A percentile compares a stretch with the other conserved stretches of the same genome.
These are phyloP conservation scores for Aspergillus sp. DNA, from an alignment of 2,329 filamentous ascomycete species.

Conservation along the genomic window DNA sequence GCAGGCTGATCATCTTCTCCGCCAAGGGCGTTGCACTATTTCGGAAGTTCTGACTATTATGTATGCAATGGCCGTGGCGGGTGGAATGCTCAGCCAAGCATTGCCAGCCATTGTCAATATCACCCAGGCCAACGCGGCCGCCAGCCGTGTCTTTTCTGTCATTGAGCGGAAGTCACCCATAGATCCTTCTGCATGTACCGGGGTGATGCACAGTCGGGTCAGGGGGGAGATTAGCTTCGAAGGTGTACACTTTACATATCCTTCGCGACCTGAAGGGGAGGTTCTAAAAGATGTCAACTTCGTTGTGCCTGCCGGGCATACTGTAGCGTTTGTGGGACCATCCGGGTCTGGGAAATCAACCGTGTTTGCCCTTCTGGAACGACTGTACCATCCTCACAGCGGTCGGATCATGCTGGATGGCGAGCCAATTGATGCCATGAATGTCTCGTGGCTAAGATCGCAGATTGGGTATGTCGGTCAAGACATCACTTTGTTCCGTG, in stretches of 20 bases:
- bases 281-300: conserved; percentile 39
- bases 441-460: conserved; percentile 26
- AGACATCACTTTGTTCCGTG: conserved; percentile 80
- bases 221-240: conserved; percentile 42
- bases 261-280: conserved; percentile 42
- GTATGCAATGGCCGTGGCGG: conserved; percentile 13
- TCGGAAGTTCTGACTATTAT: conserved; percentile 10
- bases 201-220: conserved; percentile 16
- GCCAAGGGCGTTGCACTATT: conserved; percentile 8
- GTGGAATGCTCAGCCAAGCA: conserved; percentile 13
- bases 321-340: conserved; percentile 68
- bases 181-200: conserved; percentile 33
- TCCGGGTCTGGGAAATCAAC: conserved; percentile 76
- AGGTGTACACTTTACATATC: conserved; percentile 35
- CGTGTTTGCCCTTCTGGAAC: conserved; percentile 68
- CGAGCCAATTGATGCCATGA: conserved; percentile 37
- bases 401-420: conserved; percentile 43
- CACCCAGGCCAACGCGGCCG: conserved; percentile 17
- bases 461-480: conserved; percentile 42
- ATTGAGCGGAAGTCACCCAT: conserved; percentile 42
- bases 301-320: conserved; percentile 41
- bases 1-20: conserved; percentile 9
- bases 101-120: conserved; percentile 18
- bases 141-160: conserved; percentile 28
- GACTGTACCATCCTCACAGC: conserved; percentile 64